Base-by-base conservation (phyloP, 768 basidiomycete species). In the Kwoniella shandongensis region DNA sequence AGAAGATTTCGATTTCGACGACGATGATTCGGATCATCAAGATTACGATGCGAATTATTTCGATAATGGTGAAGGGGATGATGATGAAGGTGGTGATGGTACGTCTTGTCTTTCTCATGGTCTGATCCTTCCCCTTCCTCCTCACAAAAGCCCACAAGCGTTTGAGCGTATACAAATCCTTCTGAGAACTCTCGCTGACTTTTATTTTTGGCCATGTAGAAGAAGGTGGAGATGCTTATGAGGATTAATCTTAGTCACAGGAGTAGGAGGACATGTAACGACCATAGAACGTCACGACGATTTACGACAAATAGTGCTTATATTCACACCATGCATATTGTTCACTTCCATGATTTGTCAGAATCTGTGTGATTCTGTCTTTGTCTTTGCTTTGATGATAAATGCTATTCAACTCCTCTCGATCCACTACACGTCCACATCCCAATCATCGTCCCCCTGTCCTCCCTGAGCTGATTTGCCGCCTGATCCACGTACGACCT, bases 41-140 rank as follows among this genome's bases (percentile, higher is more conserved):
- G 72, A 73, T 52, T 73, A 73, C 41, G 72, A 70, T 55, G 63
- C 63, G 2, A 73, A 73, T 39, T 70, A 73, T 56, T 73, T 73
- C 51, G 72, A 73, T 56, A 70, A 73, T 58, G 72, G 72, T 27
- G 72, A 73, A 62, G 66, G 72, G 3, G 72, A 73, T 44, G 72
- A 73, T 52, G 70, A 68, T 45, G 54, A 54, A 23, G 66, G 69
- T 18, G 72, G 67, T 3, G 69, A 67, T n/a, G 69, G 66, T 68
- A 62, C 41, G 49, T n/a, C n/a, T n/a, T n/a, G n/a, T n/a, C n/a
- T 10, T 38, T n/a, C 11, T 38, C n/a, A n/a, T n/a, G 36, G 36
- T n/a, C 36, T 10, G n/a, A n/a, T 38, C 36, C 11, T n/a, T 38
- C 36, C n/a, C 11, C 10, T 38, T n/a, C 11, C 36, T 10, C 36